Conservation (phyloP, 306 rosid genomes). For the Pyrus betulifolia region DNA sequence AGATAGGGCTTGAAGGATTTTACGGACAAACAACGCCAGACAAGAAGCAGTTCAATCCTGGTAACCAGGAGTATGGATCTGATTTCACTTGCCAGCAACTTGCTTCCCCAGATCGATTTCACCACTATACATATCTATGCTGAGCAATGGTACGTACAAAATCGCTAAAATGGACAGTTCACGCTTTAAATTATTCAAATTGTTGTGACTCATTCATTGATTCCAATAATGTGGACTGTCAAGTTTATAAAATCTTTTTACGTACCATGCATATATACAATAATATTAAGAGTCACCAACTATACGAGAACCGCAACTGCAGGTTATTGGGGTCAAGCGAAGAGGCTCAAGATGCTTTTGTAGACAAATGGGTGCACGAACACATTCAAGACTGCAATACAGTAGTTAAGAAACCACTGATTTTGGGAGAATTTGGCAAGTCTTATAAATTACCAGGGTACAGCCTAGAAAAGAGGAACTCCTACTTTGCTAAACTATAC, state of each 20-base stretch:
- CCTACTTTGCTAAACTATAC: slow-evolving; percentile 26
- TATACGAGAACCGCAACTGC: background rate
- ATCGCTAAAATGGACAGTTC: too few species aligned
- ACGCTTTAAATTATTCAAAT: too few species aligned
- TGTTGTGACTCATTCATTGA: too few species aligned
- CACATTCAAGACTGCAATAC: slow-evolving; percentile 17
- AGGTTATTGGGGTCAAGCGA: slow-evolving; percentile 38
- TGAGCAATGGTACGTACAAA: slow-evolving; percentile 36
- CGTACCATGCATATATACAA: too few species aligned
- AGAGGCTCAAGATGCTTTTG: slow-evolving; percentile 26
- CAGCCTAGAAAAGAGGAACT: slow-evolving; percentile 13
- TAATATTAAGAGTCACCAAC: too few species aligned
- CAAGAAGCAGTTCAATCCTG: slow-evolving; percentile 43
- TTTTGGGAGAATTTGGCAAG: slow-evolving; percentile 39
- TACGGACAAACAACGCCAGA: slow-evolving; percentile 43
- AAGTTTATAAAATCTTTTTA: too few species aligned
- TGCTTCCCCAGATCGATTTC: slow-evolving; percentile 39
- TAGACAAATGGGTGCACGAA: slow-evolving; percentile 6
- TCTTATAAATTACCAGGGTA: slow-evolving; percentile 32
- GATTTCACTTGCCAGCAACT: slow-evolving; percentile 39
- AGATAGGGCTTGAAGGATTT: slow-evolving; percentile 68
- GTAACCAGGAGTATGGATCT: slow-evolving; percentile 39
- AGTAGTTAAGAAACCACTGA: slow-evolving; percentile 15
- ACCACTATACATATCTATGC: slow-evolving; percentile 56
- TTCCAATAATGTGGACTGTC: too few species aligned